Base-by-base conservation (phyloP, 2,329 filamentous ascomycete species). In the Pyrenophora seminiperda region DNA sequence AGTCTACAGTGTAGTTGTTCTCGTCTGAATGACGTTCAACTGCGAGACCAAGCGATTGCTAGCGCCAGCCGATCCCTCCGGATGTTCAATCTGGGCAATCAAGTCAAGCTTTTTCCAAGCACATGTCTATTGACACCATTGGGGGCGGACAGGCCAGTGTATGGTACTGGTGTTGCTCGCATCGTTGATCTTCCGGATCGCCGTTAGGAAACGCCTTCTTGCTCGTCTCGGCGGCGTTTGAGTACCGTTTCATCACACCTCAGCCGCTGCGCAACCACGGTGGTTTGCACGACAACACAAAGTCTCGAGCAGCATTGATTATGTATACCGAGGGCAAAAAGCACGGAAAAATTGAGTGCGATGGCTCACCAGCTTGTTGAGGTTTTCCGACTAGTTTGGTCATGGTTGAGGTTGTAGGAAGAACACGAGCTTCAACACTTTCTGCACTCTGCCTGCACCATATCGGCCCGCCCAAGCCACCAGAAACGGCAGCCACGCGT, bases 141-240 rank as follows among this genome's bases (percentile, higher is more conserved):
- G 9, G 22, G 27, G 34, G 38, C 13, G 9, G 10, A 29, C 13
- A 31, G 30, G 13, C 18, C 37, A 34, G 30, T 6, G 29, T 10
- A 22, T 29, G 22, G 27, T 17, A 39, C 27, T 42, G 10, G 17
- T 18, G n/a, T 39, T n/a, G 29, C 10, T 22, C 29, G 37, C 33
- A 39, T 47, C 20, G 39, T 27, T 41, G 31, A 38, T 33, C 31
- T 36, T 14, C 15, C 22, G 19, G 27, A 55, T 37, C 22, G 31
- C 39, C 41, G 44, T 30, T 37, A 46, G 37, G 40, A 33, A 38
- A 41, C 18, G 20, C 41, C 20, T 30, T 43, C 13, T 47, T 44
- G 32, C 50, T 41, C 37, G 65, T 67, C 66, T 67, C 60, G 58
- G 36, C 34, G 53, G 33, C 17, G 65, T 67, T 66, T 65, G 65